Base-by-base conservation (phyloP, 176 grass and related monocot species). In the Carex kokanica region DNA sequence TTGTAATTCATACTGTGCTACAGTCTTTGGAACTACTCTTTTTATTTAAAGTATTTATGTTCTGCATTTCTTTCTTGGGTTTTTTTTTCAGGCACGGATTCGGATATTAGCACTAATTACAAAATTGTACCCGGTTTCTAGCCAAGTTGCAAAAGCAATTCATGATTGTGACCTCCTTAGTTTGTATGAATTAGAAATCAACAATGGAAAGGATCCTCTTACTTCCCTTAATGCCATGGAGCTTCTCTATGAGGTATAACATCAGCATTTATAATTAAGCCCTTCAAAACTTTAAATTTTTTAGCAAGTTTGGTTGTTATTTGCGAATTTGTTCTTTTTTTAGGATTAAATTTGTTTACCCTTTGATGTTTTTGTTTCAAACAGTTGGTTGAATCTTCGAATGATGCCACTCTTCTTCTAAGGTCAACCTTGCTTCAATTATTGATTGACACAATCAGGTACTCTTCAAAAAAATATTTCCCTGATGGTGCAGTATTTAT, bases 101-200 rank as follows among this genome's bases (percentile, higher is more conserved):
- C 89, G 89, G 40, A 84, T 98, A 91, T 86, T 98, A 79, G 88
- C 93, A 69, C 84, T 98, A 63, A 80, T 98, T 82, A 91, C 87
- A 72, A 98, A 95, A 79, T 87, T 98, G 47, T 98, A 95, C 82
- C 85, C 83, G 49, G 75, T 93, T 80, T 93, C 93, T 83, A 90
- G 74, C 49, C 85, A 81, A 86, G 68, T 86, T 83, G 93, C 89
- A 81, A 85, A 86, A 40, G 80, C 84, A 81, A 89, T 98, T 85
- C 70, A 79, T 70, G 80, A 86, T 80, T 95, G 79, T 17, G 80
- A 91, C 67, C 96, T 98, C 74, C 90, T 95, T 63, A 91, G 88
- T 62, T 87, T 98, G 87, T 98, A 93, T 94, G 91, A 90, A 87
- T 45, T 60, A 3, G 96, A 93, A 85, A 98, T 98, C 59, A 98